phyloP scores from a whole-genome alignment of 75 land plant species.

The Sequoiadendron giganteum region DNA sequence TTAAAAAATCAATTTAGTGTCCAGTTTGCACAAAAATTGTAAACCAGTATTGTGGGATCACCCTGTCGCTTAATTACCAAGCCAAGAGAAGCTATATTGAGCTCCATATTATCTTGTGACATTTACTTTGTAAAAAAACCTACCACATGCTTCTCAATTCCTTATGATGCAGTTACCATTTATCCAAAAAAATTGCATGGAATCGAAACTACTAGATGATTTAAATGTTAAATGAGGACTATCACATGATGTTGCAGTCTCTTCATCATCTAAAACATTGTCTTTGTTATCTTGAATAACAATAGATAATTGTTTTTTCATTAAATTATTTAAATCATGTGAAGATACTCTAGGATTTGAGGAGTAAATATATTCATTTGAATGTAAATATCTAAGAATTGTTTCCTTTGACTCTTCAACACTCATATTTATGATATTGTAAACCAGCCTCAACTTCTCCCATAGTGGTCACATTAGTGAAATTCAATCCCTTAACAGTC shows the following conservation, averaged over 20 bases:
- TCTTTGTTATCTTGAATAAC: background rate
- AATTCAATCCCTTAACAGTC: too few species aligned
- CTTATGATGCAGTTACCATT: too few species aligned
- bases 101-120: too few species aligned
- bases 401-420: background rate
- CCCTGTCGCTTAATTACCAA: too few species aligned
- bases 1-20: too few species aligned
- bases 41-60: too few species aligned
- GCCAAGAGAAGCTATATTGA: too few species aligned
- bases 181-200: background rate
- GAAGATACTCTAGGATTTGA: background rate
- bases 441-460: too few species aligned
- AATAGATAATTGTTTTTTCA: background rate
- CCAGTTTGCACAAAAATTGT: too few species aligned
- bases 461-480: too few species aligned
- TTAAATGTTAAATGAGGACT: slow-evolving; percentile 7
- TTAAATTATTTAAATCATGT: background rate
- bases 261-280: background rate
- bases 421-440: background rate
- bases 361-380: background rate
- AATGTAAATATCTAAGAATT: background rate
- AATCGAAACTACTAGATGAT: background rate
- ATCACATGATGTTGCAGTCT: background rate
- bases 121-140: too few species aligned
- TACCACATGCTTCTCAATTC: too few species aligned